A percentile compares a stretch with the other conserved stretches of the same genome.
Conservation (phyloP, 768 basidiomycete genomes). For the Tubosaeta brunneosetosa region DNA sequence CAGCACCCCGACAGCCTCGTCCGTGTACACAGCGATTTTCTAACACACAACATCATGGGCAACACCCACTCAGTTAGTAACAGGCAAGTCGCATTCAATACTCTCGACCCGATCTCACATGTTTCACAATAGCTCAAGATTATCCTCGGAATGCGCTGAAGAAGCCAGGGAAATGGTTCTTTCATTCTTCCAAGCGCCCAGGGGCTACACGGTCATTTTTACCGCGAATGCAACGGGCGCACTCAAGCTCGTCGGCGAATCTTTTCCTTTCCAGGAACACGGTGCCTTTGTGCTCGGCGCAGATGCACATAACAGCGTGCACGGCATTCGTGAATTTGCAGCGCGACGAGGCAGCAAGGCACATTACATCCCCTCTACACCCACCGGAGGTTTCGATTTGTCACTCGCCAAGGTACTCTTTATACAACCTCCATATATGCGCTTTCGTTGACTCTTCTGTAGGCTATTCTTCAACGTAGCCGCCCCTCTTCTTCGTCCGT, state of each 20-base stretch:
- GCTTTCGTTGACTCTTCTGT: slow-evolving; percentile 2
- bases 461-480: slow-evolving; percentile 54
- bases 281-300: slow-evolving; percentile 62
- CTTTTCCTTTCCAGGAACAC: slow-evolving; percentile 63
- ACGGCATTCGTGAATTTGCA: slow-evolving; percentile 76
- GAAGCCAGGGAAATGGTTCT: slow-evolving; percentile 72
- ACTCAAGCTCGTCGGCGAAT: slow-evolving; percentile 77
- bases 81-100: slow-evolving; percentile 42
- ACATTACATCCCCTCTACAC: slow-evolving; percentile 60
- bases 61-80: slow-evolving; percentile 84
- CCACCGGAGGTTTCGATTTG: slow-evolving; percentile 60
- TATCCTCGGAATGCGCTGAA: slow-evolving; percentile 60
- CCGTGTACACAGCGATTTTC: slow-evolving; percentile 63
- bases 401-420: slow-evolving; percentile 53
- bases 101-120: not conserved
- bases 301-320: slow-evolving; percentile 83
- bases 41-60: slow-evolving; percentile 62
- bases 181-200: slow-evolving; percentile 70
- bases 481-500: slow-evolving; percentile 35
- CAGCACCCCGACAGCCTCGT: slow-evolving; percentile 78
- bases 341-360: slow-evolving; percentile 48
- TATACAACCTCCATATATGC: slow-evolving; percentile 15
- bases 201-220: slow-evolving; percentile 77
- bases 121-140: slow-evolving; percentile 48
- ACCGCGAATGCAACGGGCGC: slow-evolving; percentile 77